A percentile compares a stretch with the other conserved stretches of the same genome.
Conservation (phyloP, 1,284 basidiomycete genomes). For the Cryptococcus sp. region DNA sequence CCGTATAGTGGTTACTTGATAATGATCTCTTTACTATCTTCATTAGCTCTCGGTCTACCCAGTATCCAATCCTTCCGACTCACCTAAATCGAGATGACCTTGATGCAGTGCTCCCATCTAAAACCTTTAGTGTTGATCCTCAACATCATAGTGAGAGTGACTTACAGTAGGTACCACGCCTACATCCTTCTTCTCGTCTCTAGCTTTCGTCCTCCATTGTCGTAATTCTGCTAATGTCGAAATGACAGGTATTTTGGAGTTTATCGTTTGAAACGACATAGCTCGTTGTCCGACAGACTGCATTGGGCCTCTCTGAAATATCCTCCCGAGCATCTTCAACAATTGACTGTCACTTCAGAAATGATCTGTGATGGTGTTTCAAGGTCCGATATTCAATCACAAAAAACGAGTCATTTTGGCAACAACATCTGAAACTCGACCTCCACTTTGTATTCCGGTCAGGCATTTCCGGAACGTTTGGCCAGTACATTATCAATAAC, state of each 20-base stretch:
- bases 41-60: neutral
- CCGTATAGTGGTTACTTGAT: conserved; percentile 73
- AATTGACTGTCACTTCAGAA: too few relatives aligned
- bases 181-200: conserved; percentile 61
- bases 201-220: conserved; percentile 68
- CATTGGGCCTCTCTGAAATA: too few relatives aligned
- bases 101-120: conserved; percentile 91
- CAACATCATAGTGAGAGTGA: neutral
- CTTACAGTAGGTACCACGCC: conserved; percentile 79
- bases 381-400: too few relatives aligned
- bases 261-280: too few relatives aligned
- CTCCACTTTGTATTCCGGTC: too few relatives aligned
- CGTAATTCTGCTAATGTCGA: conserved; percentile 65
- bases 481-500: too few relatives aligned
- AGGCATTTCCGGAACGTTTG: too few relatives aligned
- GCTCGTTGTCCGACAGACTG: too few relatives aligned
- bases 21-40: conserved; percentile 59
- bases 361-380: too few relatives aligned
- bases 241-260: conserved; percentile 62
- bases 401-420: too few relatives aligned
- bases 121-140: neutral
- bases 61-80: conserved; percentile 2
- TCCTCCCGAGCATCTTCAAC: too few relatives aligned
- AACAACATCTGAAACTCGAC: too few relatives aligned
- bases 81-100: conserved; percentile 86